These are phyloP conservation scores for Scytalidium lignicola DNA, from an alignment of 2,329 filamentous ascomycete species.

Conservation along the genomic window DNA sequence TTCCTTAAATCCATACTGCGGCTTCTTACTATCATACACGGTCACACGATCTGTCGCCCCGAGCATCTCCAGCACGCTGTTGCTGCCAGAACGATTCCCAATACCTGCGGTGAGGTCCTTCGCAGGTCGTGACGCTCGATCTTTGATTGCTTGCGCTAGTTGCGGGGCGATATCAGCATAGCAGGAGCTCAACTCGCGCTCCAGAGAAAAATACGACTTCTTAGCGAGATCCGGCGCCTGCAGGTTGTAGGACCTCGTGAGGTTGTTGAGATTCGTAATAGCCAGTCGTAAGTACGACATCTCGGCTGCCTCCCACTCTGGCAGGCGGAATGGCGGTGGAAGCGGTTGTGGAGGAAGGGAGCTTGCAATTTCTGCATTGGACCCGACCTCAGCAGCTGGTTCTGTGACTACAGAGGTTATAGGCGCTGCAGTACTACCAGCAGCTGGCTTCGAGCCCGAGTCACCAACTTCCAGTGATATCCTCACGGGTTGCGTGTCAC, in stretches of 20 bases:
- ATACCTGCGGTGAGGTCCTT: slow-evolving; percentile 36
- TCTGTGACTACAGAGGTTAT: slow-evolving; percentile 3
- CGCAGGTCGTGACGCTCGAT: slow-evolving; percentile 51
- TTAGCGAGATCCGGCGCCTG: slow-evolving; percentile 90
- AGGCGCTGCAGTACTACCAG: slow-evolving; percentile 6
- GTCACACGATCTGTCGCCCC: slow-evolving; percentile 43
- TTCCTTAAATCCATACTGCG: slow-evolving; percentile 80
- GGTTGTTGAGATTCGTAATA: slow-evolving; percentile 70
- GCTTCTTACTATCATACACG: slow-evolving; percentile 68
- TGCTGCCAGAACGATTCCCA: slow-evolving; percentile 39
- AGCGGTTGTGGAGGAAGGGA: slow-evolving; percentile 27
- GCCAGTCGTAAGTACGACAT: slow-evolving; percentile 69
- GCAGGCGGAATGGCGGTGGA: slow-evolving; percentile 68
- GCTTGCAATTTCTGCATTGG: slow-evolving; percentile 2
- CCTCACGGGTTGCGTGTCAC: slow-evolving; percentile 7
- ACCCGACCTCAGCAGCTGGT: background rate
- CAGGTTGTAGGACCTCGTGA: slow-evolving; percentile 86
- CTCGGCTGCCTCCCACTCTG: slow-evolving; percentile 69
- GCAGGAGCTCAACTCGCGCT: slow-evolving; percentile 75
- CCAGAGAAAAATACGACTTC: slow-evolving; percentile 83
- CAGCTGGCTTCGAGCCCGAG: slow-evolving; percentile 2
- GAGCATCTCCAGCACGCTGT: slow-evolving; percentile 55
- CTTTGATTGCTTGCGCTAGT: slow-evolving; percentile 66
- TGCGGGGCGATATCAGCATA: slow-evolving; percentile 81
- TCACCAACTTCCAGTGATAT: slow-evolving; percentile 14